A percentile compares a stretch with the other conserved stretches of the same genome.
phyloP scores from a whole-genome alignment of 495 filamentous ascomycete genomes.

The Rusavskia elegans region DNA sequence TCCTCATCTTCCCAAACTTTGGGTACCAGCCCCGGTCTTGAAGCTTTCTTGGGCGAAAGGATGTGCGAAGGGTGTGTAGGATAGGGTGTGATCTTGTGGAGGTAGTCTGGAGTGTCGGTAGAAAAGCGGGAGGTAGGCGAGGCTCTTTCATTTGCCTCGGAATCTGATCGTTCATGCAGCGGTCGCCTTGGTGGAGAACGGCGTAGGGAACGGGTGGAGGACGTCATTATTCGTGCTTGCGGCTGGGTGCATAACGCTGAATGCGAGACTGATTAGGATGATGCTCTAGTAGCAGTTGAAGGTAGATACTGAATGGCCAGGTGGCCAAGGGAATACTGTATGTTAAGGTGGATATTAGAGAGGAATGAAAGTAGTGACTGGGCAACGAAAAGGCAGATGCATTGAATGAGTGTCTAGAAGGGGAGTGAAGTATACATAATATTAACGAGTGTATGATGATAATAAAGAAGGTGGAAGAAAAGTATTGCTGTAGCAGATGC shows the following conservation, averaged over 20 bases:
- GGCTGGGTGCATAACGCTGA: slow-evolving; percentile 7
- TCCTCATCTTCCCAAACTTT: slow-evolving; percentile 3
- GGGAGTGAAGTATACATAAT: slow-evolving; percentile 2
- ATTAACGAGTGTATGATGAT: slow-evolving; percentile 4
- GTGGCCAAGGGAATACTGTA: too few relatives aligned
- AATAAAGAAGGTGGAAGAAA: slow-evolving; percentile 14
- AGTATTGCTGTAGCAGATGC: slow-evolving; percentile 4
- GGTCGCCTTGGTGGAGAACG: slow-evolving; percentile 22
- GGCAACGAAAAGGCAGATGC: slow-evolving; percentile 11
- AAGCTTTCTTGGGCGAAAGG: slow-evolving; percentile 21
- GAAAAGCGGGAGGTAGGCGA: slow-evolving; percentile 23
- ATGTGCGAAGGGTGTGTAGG: slow-evolving; percentile 38
- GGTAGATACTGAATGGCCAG: too few relatives aligned
- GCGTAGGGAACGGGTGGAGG: slow-evolving; percentile 11
- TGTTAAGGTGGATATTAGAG: slow-evolving; percentile 6
- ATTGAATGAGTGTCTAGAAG: slow-evolving; percentile 21
- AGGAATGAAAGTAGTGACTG: slow-evolving; percentile 16
- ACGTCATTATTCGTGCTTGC: slow-evolving; percentile 4
- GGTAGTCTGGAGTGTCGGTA: slow-evolving; percentile 21
- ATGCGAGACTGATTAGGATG: neutral
- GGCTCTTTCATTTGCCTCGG: slow-evolving; percentile 31
- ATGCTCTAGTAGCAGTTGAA: neutral
- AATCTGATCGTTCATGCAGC: slow-evolving; percentile 36
- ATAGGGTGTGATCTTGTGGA: slow-evolving; percentile 30
- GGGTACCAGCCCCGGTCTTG: neutral